Evolutionary conservation across 2,329 filamentous ascomycete species (phyloP).

Genomic region (Penicillium sclerotiorum): DNA sequence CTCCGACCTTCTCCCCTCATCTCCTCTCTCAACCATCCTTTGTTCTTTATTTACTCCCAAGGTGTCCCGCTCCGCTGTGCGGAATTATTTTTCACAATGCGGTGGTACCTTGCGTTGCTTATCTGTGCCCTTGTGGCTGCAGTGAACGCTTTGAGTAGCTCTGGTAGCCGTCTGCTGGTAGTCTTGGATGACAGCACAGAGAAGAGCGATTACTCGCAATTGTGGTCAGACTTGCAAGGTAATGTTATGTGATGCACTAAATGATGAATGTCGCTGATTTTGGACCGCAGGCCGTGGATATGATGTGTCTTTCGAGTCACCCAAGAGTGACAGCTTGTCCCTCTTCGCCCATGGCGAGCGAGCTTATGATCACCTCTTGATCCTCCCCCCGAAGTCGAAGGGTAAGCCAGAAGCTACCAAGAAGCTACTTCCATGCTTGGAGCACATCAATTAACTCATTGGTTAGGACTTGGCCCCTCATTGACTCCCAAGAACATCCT

Average conservation of each 20-base stretch:
- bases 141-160: constrained; percentile 72
- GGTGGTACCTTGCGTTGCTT: constrained; percentile 71
- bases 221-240: constrained; percentile 58
- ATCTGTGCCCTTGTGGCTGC: constrained; percentile 60
- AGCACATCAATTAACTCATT: constrained; percentile 28
- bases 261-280: constrained; percentile 4
- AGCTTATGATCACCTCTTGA: constrained; percentile 85
- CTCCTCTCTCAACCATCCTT: constrained; percentile 19
- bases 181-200: constrained; percentile 81
- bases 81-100: constrained; percentile 60
- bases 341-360: constrained; percentile 86
- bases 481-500: constrained; percentile 84
- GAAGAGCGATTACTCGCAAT: constrained; percentile 79
- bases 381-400: constrained; percentile 89
- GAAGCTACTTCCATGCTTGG: background rate
- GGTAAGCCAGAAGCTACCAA: constrained; percentile 55
- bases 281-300: constrained; percentile 72
- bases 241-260: constrained; percentile 2
- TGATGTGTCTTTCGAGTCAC: constrained; percentile 76
- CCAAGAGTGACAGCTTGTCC: constrained; percentile 74
- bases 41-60: constrained; percentile 16
- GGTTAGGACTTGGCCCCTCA: constrained; percentile 77
- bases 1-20: constrained; percentile 13
- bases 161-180: constrained; percentile 79
- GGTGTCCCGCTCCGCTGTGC: constrained; percentile 34